Evolutionary conservation across 2,329 filamentous ascomycete genomes (phyloP).

Genomic region (Sarocladiaceae sp.): DNA sequence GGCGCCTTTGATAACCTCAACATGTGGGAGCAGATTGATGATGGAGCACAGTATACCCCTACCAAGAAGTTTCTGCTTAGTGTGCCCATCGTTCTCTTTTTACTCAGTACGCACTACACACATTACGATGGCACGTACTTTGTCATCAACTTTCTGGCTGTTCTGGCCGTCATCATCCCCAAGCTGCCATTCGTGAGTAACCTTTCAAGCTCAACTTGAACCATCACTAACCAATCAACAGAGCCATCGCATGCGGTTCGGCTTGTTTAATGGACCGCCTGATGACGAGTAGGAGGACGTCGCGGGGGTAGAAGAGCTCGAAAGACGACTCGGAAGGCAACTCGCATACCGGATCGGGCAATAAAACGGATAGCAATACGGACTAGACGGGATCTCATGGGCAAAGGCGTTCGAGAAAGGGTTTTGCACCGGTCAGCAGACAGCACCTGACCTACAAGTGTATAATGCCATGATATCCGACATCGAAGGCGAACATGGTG

Average conservation of each 20-base stretch:
- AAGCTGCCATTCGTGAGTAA: constrained; percentile 87
- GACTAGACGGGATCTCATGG: not conserved
- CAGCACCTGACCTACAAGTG: not conserved
- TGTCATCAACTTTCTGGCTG: constrained; percentile 92
- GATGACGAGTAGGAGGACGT: constrained; percentile 4
- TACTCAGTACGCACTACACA: constrained; percentile 97
- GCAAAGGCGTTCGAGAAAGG: not conserved
- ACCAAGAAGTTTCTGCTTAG: constrained; percentile 97
- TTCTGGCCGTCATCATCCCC: constrained; percentile 88
- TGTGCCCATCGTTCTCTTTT: constrained; percentile 89
- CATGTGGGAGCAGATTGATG: constrained; percentile 99
- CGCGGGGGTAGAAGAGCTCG: not conserved
- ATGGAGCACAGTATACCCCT: constrained; percentile 96
- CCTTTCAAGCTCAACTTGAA: not conserved
- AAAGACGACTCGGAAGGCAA: not conserved
- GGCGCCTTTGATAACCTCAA: constrained; percentile 99
- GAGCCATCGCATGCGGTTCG: constrained; percentile 76
- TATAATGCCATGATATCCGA: not conserved
- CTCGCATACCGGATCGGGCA: not conserved
- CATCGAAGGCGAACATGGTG: not conserved
- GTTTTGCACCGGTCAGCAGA: not conserved
- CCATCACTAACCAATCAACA: constrained; percentile 27
- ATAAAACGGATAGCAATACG: not conserved
- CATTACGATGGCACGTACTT: constrained; percentile 98
- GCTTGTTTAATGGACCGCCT: constrained; percentile 53